Evolutionary conservation across 805 yeast genomes (phyloP).

Genomic region (Yarrowia sp.): DNA sequence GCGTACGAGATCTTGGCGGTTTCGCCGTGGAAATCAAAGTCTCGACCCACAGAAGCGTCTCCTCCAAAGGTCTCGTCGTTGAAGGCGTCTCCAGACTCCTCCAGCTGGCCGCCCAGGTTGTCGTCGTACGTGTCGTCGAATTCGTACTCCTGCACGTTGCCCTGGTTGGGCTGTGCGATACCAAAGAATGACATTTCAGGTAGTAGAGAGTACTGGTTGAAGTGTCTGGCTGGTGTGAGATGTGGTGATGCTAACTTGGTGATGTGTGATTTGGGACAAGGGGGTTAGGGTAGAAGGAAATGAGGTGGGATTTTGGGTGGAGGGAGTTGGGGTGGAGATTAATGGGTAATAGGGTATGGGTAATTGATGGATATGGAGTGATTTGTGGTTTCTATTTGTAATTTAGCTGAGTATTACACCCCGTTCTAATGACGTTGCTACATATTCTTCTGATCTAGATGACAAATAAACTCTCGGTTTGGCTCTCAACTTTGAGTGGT

Average conservation of each 20-base stretch:
- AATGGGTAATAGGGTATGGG: background rate
- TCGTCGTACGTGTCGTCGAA: constrained; percentile 86
- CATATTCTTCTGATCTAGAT: background rate
- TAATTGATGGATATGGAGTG: background rate
- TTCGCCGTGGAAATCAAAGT: constrained; percentile 66
- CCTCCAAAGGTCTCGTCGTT: constrained; percentile 82
- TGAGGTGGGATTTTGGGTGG: background rate
- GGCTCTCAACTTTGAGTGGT: constrained; percentile 7
- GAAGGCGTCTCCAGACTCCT: constrained; percentile 77
- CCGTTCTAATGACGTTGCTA: background rate
- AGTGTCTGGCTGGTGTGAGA: background rate
- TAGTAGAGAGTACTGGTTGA: background rate
- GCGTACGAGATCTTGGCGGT: constrained; percentile 48
- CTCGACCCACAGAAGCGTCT: constrained; percentile 59
- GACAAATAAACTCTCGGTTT: background rate
- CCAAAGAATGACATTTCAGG: constrained; percentile 25
- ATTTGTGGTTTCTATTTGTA: background rate
- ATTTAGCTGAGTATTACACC: too few relatives aligned
- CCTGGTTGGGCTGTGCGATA: constrained; percentile 27
- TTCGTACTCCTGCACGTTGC: constrained; percentile 55
- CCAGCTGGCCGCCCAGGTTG: constrained; percentile 70
- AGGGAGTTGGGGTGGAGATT: background rate
- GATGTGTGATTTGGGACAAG: too few relatives aligned
- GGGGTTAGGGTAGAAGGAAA: constrained; percentile 8
- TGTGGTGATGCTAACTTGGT: background rate